A percentile compares a stretch with the other conserved stretches of the same genome.
phyloP scores from a whole-genome alignment of 352 stramenopile genomes.

The Phytophthora capsici region DNA sequence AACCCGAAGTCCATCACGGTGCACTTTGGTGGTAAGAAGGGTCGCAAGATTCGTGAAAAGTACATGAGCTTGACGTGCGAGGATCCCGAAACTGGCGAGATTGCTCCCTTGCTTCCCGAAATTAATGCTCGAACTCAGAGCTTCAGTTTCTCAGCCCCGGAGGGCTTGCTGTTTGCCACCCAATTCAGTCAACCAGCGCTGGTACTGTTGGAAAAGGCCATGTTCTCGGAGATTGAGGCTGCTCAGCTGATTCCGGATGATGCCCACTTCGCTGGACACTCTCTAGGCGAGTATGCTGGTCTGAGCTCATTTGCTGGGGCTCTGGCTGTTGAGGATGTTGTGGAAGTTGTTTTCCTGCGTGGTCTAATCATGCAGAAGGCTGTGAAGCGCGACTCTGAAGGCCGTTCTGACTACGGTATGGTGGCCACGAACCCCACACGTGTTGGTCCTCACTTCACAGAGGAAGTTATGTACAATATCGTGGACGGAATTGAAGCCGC shows the following conservation, averaged over 20 bases:
- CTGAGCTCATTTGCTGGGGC: slow-evolving; percentile 80
- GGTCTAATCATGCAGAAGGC: slow-evolving; percentile 71
- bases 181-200: slow-evolving; percentile 88
- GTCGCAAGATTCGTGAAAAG: slow-evolving; percentile 84
- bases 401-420: slow-evolving; percentile 89
- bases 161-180: slow-evolving; percentile 84
- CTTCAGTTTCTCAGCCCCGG: slow-evolving; percentile 70
- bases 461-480: slow-evolving; percentile 69
- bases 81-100: slow-evolving; percentile 59
- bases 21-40: slow-evolving; percentile 86
- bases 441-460: slow-evolving; percentile 75
- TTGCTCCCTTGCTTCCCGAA: slow-evolving; percentile 74
- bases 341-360: slow-evolving; percentile 87
- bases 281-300: slow-evolving; percentile 89
- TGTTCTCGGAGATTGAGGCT: slow-evolving; percentile 82
- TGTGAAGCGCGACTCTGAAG: slow-evolving; percentile 60
- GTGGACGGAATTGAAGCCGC: slow-evolving; percentile 67
- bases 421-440: slow-evolving; percentile 84
- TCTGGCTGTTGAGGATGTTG: slow-evolving; percentile 72
- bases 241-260: slow-evolving; percentile 78
- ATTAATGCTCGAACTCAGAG: slow-evolving; percentile 85
- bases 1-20: slow-evolving; percentile 87
- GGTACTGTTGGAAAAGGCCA: slow-evolving; percentile 86
- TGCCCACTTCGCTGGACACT: slow-evolving; percentile 85
- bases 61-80: slow-evolving; percentile 83